phyloP scores from a whole-genome alignment of 2,329 filamentous ascomycete genomes.

The Cryphonectria naterciae region DNA sequence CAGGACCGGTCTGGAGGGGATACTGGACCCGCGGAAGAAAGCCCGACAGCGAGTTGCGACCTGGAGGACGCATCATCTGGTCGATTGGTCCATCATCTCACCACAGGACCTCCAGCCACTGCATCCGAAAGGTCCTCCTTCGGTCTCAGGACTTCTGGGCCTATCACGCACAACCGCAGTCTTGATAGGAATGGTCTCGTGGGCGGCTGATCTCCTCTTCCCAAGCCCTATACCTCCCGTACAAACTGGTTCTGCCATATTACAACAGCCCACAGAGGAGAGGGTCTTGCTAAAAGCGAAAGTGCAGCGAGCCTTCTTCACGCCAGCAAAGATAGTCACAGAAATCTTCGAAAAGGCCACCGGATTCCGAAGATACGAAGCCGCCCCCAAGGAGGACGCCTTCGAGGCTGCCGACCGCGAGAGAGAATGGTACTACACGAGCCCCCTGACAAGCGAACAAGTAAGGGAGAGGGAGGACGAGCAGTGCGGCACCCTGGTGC shows the following conservation, averaged over 20 bases:
- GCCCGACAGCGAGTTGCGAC: neutral
- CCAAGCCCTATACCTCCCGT: neutral
- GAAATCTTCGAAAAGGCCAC: neutral
- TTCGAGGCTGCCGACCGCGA: constrained; percentile 4
- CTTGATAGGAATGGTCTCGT: neutral
- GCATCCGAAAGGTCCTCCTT: neutral
- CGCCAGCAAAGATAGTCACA: neutral
- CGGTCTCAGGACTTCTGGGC: neutral
- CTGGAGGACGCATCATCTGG: neutral
- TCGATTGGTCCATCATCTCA: constrained; percentile 3
- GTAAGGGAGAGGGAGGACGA: neutral
- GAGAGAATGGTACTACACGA: neutral
- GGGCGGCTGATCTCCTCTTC: neutral
- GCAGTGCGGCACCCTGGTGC: neutral
- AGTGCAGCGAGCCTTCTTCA: neutral
- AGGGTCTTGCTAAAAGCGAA: neutral
- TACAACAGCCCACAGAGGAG: neutral
- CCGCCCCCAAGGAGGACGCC: neutral
- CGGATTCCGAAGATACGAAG: neutral
- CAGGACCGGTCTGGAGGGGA: neutral
- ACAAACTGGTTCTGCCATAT: neutral
- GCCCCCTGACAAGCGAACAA: neutral
- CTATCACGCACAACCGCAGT: neutral
- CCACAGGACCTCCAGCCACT: neutral
- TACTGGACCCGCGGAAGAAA: neutral